Base-by-base conservation (phyloP, 371 early-diverging fungal genomes). In the Mortierella sp. region DNA sequence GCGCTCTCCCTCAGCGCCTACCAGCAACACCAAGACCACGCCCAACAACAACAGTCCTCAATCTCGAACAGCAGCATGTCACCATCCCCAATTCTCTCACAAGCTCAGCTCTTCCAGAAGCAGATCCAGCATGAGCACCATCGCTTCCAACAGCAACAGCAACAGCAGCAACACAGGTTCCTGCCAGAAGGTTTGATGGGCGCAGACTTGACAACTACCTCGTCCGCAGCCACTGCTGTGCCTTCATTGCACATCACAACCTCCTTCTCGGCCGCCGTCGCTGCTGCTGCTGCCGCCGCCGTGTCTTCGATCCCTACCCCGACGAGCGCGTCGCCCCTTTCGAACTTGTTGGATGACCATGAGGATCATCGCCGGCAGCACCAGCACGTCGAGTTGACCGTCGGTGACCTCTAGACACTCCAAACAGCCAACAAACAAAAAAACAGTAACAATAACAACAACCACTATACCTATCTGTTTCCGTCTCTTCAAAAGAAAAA, bases 51-150 rank as follows among this genome's bases (percentile, higher is more conserved):
- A n/a, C 77, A 81, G 31, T 21, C 21, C 24, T n/a, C 77, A 81
- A 28, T 46, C 46, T 46, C 46, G 13, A 59, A 57, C 26, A 57
- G 8, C 34, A 61, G 19, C 69, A 75, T 28, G 40, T 46, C 53
- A 0, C 73, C n/a, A 73, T 80, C 40, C 78, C 81, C 11, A 51
- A 61, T 69, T 10, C 59, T 80, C 50, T 72, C 75, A 11, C 73
- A 77, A n/a, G 67, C 73, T 37, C 78, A 84, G 54, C 28, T 84
- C n/a, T 78, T 84, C 78, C 81, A 85, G n/a, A 81, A 81, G 57
- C 78, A 80, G 55, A 69, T 80, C 70, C 85, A 84, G 28, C 78
- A 80, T 16, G 85, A 80, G 48, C 78, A 80, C 34, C 78, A 80
- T 16, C 81, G 48, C n/a, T 76, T 53, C 28, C 85, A 78, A 9